Conservation (phyloP, 2,329 filamentous ascomycete species). For the Hymenoscyphus fraxineus region DNA sequence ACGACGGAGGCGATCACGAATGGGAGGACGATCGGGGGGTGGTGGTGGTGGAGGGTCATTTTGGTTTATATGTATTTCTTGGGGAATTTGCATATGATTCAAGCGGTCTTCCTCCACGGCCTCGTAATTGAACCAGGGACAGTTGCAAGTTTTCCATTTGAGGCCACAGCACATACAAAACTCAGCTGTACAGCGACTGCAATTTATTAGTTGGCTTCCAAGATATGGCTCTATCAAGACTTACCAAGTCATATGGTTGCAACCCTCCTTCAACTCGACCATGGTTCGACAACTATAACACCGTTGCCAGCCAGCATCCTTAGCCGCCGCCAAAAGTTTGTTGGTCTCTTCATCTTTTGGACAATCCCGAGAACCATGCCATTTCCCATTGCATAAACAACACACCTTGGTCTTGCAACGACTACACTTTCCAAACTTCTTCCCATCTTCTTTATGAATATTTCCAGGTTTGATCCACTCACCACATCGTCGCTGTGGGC, state of each 20-base stretch:
- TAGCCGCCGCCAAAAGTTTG: slow-evolving; percentile 60
- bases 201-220: slow-evolving; percentile 15
- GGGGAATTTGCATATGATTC: slow-evolving; percentile 50
- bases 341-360: slow-evolving; percentile 66
- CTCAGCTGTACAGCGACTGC: slow-evolving; percentile 71
- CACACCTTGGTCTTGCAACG: slow-evolving; percentile 74
- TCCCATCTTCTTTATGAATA: slow-evolving; percentile 57
- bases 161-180: slow-evolving; percentile 84
- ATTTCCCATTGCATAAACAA: slow-evolving; percentile 66
- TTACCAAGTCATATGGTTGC: slow-evolving; percentile 85
- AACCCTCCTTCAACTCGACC: slow-evolving; percentile 78
- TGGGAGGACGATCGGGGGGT: slow-evolving; percentile 18
- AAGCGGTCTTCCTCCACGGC: slow-evolving; percentile 50
- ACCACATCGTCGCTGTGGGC: slow-evolving; percentile 67
- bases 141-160: slow-evolving; percentile 81
- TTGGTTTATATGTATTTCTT: slow-evolving; percentile 6
- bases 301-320: slow-evolving; percentile 67
- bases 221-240: slow-evolving; percentile 30
- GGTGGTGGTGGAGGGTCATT: slow-evolving; percentile 31
- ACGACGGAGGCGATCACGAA: slow-evolving; percentile 34
- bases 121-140: slow-evolving; percentile 72
- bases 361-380: slow-evolving; percentile 68
- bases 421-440: slow-evolving; percentile 66
- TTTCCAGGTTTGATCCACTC: slow-evolving; percentile 74
- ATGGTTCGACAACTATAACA: slow-evolving; percentile 71